Base-by-base conservation (phyloP, 805 yeast species). In the Sugiyamaella qingdaonensis region DNA sequence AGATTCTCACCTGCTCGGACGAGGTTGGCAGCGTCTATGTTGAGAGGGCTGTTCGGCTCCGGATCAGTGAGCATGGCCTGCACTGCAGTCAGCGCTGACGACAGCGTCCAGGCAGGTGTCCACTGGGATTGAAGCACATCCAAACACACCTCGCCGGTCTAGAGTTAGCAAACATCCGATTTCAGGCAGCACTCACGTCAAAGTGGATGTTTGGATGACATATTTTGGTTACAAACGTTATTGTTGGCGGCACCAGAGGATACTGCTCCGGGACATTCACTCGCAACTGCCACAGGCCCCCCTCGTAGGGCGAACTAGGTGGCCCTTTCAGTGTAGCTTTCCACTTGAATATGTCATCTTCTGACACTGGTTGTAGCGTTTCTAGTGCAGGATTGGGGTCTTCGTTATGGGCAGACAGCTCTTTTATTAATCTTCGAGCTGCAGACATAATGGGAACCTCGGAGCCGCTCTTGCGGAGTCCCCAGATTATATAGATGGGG, bases 161-260 rank as follows among this genome's bases (percentile, higher is more conserved):
- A 41, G n/a, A 33, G 43, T 32, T 32, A 45, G 48, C 75, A 71
- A 2, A 72, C 65, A 37, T 68, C 71, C 18, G 75, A 74, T 9
- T 69, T 67, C 48, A 59, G 33, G 31, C 10, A 21, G 34, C 16
- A 53, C 56, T 19, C 50, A 62, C 66, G 35, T 66, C 64, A 46
- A 68, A 66, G 52, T 68, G 66, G 49, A 70, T 64, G 46, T 71
- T 71, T 1, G 74, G 74, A 56, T 71, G 75, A 50, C 68, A 60
- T 35, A 64, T 68, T 16, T 49, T 58, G 16, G 65, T 63, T n/a
- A 37, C 50, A 57, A 80, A 80, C 43, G 57, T 60, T 59, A 80
- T 72, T 10, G 54, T 62, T 4, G 85, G 85, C 0, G 85, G 83
- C 35, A 65, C 63, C 11, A 72, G 63, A 1, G 85, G 85, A 60